Conservation (phyloP, 352 stramenopile genomes). For the Phytophthora sojae region DNA sequence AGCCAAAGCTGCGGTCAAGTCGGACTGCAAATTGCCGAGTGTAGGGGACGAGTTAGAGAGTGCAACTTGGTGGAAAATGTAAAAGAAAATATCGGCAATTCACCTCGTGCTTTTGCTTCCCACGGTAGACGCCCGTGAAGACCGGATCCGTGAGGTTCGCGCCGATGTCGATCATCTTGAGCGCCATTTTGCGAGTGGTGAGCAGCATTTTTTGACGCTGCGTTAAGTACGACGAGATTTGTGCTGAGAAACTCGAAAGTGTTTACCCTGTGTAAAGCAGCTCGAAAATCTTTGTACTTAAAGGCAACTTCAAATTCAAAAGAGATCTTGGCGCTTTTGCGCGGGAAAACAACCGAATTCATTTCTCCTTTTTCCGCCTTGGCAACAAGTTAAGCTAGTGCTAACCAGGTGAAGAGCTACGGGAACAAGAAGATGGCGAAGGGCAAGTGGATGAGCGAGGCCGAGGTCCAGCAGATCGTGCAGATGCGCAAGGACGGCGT, state of each 20-base stretch:
- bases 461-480: slow-evolving; percentile 50
- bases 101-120: slow-evolving; percentile 90
- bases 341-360: slow-evolving; percentile 22
- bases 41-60: slow-evolving; percentile 9
- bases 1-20: slow-evolving; percentile 89
- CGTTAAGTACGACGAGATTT: slow-evolving; percentile 23
- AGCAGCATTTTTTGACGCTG: slow-evolving; percentile 16
- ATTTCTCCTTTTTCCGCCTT: slow-evolving; percentile 20
- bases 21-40: slow-evolving; percentile 48
- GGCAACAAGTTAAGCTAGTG: not conserved
- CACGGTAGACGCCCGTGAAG: slow-evolving; percentile 92
- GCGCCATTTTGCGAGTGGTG: slow-evolving; percentile 25
- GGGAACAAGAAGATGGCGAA: slow-evolving; percentile 45
- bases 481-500: slow-evolving; percentile 50
- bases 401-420: slow-evolving; percentile 10
- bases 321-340: slow-evolving; percentile 21
- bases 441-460: slow-evolving; percentile 47
- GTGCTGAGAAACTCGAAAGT: slow-evolving; percentile 15
- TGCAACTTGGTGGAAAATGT: not conserved
- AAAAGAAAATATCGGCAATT: not conserved
- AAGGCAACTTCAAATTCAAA: slow-evolving; percentile 35
- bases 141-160: slow-evolving; percentile 95
- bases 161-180: slow-evolving; percentile 92
- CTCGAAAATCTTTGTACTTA: slow-evolving; percentile 15
- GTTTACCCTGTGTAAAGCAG: slow-evolving; percentile 5